These are phyloP conservation scores for Calonectria crousiana DNA, from an alignment of 2,329 filamentous ascomycete genomes.

Conservation along the genomic window DNA sequence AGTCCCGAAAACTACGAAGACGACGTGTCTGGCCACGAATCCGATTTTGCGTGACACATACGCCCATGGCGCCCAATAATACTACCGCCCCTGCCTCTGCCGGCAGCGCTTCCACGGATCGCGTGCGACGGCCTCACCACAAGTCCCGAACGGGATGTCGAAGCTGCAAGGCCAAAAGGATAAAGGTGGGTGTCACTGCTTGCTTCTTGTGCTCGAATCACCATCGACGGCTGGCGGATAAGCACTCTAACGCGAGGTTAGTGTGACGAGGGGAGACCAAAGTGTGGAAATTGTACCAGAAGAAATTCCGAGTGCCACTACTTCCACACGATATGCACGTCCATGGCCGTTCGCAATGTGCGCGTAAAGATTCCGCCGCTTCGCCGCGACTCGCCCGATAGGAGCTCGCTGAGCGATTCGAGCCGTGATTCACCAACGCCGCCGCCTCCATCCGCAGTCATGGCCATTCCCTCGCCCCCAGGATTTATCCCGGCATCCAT, in stretches of 20 bases:
- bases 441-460: not conserved
- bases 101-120: not conserved
- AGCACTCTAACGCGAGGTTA: not conserved
- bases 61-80: not conserved
- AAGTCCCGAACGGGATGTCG: constrained; percentile 27
- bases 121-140: constrained; percentile 17
- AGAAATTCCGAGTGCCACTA: constrained; percentile 16
- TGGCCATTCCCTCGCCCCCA: not conserved
- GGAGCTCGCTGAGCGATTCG: not conserved
- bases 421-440: not conserved
- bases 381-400: not conserved
- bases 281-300: constrained; percentile 15
- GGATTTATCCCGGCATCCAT: not conserved
- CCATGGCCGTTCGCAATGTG: not conserved
- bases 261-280: constrained; percentile 19
- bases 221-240: no score
- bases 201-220: not conserved
- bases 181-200: constrained; percentile 16
- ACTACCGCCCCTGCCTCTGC: not conserved
- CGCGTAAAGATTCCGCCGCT: constrained; percentile 8
- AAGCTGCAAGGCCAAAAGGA: constrained; percentile 19
- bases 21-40: not conserved
- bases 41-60: not conserved
- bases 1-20: not conserved
- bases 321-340: constrained; percentile 7